Conservation (phyloP, 2,329 filamentous ascomycete genomes). For the Fusarium piperis region DNA sequence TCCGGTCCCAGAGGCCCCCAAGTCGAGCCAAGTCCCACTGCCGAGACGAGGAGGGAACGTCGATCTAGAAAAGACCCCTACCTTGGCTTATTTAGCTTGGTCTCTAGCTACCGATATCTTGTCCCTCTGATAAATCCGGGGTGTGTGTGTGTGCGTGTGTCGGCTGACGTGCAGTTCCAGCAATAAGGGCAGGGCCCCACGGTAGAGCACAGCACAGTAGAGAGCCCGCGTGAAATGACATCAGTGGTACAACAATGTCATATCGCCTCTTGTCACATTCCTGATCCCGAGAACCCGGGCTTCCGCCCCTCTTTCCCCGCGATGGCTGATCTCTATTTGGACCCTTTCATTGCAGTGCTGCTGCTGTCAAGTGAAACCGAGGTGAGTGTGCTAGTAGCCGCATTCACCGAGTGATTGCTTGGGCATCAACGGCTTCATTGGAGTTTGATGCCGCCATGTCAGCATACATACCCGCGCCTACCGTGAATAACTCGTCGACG, state of each 20-base stretch:
- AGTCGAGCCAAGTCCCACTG: not conserved
- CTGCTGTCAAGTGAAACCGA: not conserved
- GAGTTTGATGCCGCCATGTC: not conserved
- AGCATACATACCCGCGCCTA: not conserved
- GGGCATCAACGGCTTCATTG: not conserved
- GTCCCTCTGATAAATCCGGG: not conserved
- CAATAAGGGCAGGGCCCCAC: not conserved
- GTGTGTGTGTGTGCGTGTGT: not conserved
- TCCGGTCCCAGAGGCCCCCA: not conserved
- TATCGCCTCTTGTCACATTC: slow-evolving; percentile 4
- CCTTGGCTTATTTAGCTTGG: not conserved
- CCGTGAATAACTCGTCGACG: not conserved
- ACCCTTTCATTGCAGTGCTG: not conserved
- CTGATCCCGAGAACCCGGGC: slow-evolving; percentile 20
- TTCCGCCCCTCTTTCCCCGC: slow-evolving; percentile 28
- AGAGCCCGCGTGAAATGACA: not conserved
- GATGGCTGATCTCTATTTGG: not conserved
- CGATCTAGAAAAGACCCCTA: not conserved
- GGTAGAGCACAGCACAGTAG: not conserved
- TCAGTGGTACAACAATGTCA: slow-evolving; percentile 11
- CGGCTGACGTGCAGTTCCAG: slow-evolving; percentile 2
- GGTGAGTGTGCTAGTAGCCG: not conserved
- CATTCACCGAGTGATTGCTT: not conserved
- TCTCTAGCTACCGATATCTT: not conserved
- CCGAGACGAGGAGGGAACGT: not conserved